These are phyloP conservation scores for Alternaria atra DNA, from an alignment of 2,329 filamentous ascomycete species.

Conservation along the genomic window DNA sequence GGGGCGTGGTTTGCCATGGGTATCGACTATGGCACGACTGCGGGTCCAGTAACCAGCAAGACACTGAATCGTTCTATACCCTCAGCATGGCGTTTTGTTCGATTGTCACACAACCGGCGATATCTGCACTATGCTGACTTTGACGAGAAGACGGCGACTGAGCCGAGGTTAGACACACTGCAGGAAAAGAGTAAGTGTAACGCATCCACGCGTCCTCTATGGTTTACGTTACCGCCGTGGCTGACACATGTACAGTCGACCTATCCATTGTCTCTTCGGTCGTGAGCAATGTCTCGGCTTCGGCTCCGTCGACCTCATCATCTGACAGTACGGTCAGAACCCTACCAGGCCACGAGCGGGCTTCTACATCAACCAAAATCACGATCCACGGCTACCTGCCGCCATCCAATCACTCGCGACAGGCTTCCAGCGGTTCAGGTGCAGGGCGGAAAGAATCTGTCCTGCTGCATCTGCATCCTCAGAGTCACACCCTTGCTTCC, in stretches of 20 bases:
- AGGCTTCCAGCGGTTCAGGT: constrained; percentile 43
- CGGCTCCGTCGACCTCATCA: constrained; percentile 59
- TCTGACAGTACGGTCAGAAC: constrained; percentile 59
- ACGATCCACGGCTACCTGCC: constrained; percentile 80
- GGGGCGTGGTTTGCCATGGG: constrained; percentile 83
- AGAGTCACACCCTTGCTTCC: constrained; percentile 82
- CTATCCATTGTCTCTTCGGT: constrained; percentile 89
- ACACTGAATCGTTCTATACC: constrained; percentile 54
- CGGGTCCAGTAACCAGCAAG: constrained; percentile 55
- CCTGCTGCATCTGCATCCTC: constrained; percentile 83
- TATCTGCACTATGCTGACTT: constrained; percentile 93
- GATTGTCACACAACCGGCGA: constrained; percentile 88
- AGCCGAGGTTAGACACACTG: constrained; percentile 77
- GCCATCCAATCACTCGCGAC: constrained; percentile 39
- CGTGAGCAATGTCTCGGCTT: constrained; percentile 86
- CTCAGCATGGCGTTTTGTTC: constrained; percentile 80
- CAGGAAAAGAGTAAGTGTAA: constrained; percentile 71
- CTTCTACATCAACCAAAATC: constrained; percentile 77
- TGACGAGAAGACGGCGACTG: constrained; percentile 67
- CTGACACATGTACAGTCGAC: constrained; percentile 67
- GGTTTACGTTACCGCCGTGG: constrained; percentile 32
- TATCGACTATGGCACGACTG: constrained; percentile 61
- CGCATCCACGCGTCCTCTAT: constrained; percentile 14
- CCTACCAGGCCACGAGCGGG: constrained; percentile 38
- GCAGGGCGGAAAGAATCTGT: constrained; percentile 68